phyloP scores from a whole-genome alignment of 345 rosid species.

The Eucalyptus leucophloia region DNA sequence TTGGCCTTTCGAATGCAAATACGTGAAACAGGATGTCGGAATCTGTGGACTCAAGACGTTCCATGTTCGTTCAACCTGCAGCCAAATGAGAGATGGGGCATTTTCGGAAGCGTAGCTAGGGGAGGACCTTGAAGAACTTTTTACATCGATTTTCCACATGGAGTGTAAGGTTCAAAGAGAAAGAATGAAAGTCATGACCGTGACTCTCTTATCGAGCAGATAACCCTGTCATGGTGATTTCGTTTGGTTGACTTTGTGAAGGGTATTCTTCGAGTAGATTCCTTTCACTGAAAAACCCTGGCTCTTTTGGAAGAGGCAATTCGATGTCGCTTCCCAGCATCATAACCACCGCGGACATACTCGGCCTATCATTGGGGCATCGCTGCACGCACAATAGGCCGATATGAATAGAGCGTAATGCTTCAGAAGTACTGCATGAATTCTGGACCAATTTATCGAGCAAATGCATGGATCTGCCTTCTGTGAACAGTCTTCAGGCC shows the following conservation, averaged over 20 bases:
- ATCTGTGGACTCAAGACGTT: neutral
- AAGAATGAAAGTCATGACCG: neutral
- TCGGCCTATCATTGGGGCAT: conserved; percentile 30
- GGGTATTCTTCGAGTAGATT: neutral
- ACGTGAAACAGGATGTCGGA: neutral
- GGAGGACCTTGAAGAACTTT: neutral
- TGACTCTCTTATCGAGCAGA: neutral
- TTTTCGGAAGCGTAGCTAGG: neutral
- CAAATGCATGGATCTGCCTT: conserved; percentile 13
- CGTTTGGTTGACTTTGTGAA: neutral
- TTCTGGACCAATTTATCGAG: conserved; percentile 2
- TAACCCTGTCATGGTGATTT: neutral
- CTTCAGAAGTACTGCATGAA: neutral
- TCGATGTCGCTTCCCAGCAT: conserved; percentile 28
- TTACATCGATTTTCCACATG: neutral
- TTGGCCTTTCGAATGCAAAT: neutral
- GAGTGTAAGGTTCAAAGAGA: neutral
- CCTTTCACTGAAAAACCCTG: conserved; percentile 9
- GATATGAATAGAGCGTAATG: conserved; percentile 23
- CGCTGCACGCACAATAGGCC: conserved; percentile 36
- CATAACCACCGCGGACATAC: conserved; percentile 23
- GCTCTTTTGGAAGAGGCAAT: conserved; percentile 25
- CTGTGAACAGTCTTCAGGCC: conserved; percentile 33
- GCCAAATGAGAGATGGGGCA: neutral
- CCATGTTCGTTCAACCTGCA: neutral